Evolutionary conservation across 148 eudicot genomes (phyloP).

Genomic region (Persicaria maculosa): DNA sequence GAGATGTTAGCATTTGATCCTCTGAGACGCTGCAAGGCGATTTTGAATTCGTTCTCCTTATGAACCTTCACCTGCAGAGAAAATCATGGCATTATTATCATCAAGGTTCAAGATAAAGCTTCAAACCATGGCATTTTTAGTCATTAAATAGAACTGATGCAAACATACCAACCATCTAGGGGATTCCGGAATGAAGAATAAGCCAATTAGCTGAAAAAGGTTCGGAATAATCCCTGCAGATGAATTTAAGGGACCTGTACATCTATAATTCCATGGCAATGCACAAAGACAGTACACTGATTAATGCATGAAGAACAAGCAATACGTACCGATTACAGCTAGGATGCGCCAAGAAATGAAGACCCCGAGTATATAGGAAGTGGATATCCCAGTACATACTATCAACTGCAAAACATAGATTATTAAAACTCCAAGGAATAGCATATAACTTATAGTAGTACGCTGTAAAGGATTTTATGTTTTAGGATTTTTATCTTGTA

Average conservation of each 20-base stretch:
- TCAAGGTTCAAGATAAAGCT: background rate
- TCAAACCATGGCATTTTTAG: background rate
- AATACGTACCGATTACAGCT: conserved; percentile 25
- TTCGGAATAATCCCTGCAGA: conserved; percentile 29
- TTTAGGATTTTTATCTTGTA: too few species aligned
- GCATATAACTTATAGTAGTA: background rate
- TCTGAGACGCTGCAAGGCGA: conserved; percentile 26
- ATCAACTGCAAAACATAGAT: conserved; percentile 15
- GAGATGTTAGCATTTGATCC: conserved; percentile 23
- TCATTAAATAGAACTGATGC: background rate
- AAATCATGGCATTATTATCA: background rate
- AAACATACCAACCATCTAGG: conserved; percentile 45
- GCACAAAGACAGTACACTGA: background rate
- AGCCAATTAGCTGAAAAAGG: conserved; percentile 23
- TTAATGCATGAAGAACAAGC: background rate
- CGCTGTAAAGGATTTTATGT: too few species aligned
- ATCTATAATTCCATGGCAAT: background rate
- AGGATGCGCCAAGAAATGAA: conserved; percentile 32
- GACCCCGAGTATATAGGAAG: conserved; percentile 22
- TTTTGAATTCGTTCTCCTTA: conserved; percentile 21
- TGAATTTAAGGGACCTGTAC: too few species aligned
- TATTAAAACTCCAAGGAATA: background rate
- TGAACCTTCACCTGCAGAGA: conserved; percentile 23
- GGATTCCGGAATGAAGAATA: conserved; percentile 32
- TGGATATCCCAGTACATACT: conserved; percentile 17